Evolutionary conservation across 352 stramenopile species (phyloP).

Genomic region (Phytophthora tubulina): DNA sequence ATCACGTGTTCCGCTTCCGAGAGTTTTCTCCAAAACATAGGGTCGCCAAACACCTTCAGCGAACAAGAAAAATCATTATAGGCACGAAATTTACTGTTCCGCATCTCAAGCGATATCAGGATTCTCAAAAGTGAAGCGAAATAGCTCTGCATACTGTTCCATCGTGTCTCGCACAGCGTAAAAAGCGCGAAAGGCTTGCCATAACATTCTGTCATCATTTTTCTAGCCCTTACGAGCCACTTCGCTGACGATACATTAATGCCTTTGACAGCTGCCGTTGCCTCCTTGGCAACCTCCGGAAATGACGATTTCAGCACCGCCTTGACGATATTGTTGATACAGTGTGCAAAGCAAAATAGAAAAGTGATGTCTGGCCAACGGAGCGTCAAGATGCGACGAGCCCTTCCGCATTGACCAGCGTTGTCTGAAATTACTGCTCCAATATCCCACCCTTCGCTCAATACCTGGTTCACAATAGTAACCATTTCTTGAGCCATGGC

Average conservation of each 20-base stretch:
- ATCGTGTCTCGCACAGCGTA: constrained; percentile 3
- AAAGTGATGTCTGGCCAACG: constrained; percentile 1
- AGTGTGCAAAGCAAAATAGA: neutral
- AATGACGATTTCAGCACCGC: neutral
- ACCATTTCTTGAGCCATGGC: constrained; percentile 6
- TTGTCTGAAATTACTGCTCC: neutral
- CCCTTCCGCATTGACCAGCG: neutral
- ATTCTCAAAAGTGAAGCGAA: constrained; percentile 6
- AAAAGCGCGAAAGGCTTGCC: neutral
- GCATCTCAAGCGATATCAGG: neutral
- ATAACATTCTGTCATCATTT: neutral
- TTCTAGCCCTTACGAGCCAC: neutral
- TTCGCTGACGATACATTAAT: constrained; percentile 1
- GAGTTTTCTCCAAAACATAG: neutral
- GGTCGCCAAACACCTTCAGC: neutral
- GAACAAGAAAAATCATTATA: neutral
- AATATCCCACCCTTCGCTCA: neutral
- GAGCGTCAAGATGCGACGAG: neutral
- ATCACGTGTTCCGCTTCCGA: neutral
- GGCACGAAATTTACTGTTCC: neutral
- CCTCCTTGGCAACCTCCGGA: neutral
- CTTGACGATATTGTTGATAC: no score
- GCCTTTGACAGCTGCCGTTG: neutral
- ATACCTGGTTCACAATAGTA: neutral
- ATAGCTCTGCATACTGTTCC: constrained; percentile 11